Evolutionary conservation across 352 stramenopile species (phyloP), one percentile per base, ranked within the genome.

Genomic region (Phytophthora citrophthora): DNA sequence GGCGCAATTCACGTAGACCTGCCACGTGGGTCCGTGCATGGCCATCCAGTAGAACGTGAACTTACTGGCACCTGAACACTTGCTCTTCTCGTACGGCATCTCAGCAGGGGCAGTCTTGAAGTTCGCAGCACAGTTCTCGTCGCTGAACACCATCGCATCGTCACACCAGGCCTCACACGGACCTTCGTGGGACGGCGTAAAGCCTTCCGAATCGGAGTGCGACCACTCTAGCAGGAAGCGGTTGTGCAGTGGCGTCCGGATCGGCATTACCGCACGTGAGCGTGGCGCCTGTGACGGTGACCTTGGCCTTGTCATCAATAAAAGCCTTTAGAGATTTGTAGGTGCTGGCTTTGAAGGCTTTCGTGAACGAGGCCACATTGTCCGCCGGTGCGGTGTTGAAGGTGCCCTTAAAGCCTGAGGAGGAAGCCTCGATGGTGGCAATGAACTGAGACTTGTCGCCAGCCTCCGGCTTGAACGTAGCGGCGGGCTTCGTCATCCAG

Each of bases 151-250:
- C 3, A 34, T 43, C 2, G 36, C 20, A n/a, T 80, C 62, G 46
- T 83, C 71, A 34, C 74, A 83, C 71, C 74, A 83, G 45, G 73
- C 47, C 49, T 83, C 74, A 8, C 74, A 80, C 2, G 74, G 74
- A 10, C 74, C 74, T 60, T 81, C 71, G 46, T 79, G 71, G 2
- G 67, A 72, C 18, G 64, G 20, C 2, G 59, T 73, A 23, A 79
- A 77, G 16, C 64, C 69, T 31, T 70, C 62, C 4, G 62, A 54
- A 11, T 52, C 47, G 12, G 62, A 70, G 34, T 70, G 62, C 1
- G 54, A 63, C 65, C 65, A 73, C n/a, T 65, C 40, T 10, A 73
- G 51, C 26, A 0, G 65, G 65, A 7, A 73, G 39, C 2, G 65
- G 46, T n/a, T 73, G 60, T 0, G 65, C 34, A 16, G 40, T n/a